A percentile compares a stretch with the other conserved stretches of the same genome.
These are phyloP conservation scores for Pythium rhizo-oryzae DNA, from an alignment of 352 stramenopile species.

Conservation along the genomic window DNA sequence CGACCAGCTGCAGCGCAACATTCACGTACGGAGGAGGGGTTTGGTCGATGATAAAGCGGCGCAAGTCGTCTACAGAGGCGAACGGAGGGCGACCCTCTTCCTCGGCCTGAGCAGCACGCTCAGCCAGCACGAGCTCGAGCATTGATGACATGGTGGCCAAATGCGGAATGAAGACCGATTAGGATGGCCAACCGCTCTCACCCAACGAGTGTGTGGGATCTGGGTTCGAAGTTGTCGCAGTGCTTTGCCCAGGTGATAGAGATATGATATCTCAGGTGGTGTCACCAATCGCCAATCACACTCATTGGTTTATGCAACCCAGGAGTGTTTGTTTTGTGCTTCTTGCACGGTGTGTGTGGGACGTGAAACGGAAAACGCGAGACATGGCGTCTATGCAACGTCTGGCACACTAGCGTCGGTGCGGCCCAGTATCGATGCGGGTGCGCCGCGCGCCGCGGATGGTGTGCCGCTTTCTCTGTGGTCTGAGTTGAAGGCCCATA, in stretches of 20 bases:
- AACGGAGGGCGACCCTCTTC: constrained; percentile 2
- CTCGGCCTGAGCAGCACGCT: constrained; percentile 6
- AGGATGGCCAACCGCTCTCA: too few species aligned
- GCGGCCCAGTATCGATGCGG: too few species aligned
- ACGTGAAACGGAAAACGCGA: too few species aligned
- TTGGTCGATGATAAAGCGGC: background rate
- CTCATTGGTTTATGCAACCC: background rate
- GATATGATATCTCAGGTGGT: background rate
- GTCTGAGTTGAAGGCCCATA: too few species aligned
- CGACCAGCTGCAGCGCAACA: constrained; percentile 6
- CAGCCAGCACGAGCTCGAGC: constrained; percentile 5
- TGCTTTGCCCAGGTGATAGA: background rate
- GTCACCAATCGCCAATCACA: too few species aligned
- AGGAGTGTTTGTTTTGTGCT: background rate
- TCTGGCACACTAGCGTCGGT: too few species aligned
- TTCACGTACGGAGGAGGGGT: background rate
- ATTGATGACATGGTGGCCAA: constrained; percentile 9
- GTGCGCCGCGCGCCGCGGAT: too few species aligned
- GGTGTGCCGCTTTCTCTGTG: too few species aligned
- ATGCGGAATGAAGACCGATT: background rate
- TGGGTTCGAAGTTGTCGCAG: background rate
- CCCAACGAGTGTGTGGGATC: too few species aligned
- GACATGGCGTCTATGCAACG: too few species aligned
- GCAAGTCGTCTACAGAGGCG: background rate
- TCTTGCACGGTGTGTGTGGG: too few species aligned